A percentile compares a stretch with the other conserved stretches of the same genome.
phyloP scores from a whole-genome alignment of 1,284 basidiomycete genomes.

The Cystobasidium slooffiae region DNA sequence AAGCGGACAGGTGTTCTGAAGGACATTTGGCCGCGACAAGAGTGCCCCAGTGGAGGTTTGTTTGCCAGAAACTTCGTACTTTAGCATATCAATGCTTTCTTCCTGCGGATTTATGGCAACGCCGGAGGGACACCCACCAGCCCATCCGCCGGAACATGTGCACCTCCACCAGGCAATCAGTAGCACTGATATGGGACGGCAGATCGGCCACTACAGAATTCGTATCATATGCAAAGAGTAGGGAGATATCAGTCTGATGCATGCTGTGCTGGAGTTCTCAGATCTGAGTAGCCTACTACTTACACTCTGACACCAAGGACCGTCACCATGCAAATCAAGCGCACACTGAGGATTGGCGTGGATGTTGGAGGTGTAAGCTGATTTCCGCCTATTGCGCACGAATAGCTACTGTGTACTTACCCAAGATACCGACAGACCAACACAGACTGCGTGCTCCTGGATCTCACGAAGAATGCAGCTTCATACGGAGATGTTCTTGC shows the following conservation, averaged over 20 bases:
- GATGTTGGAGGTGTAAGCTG: slow-evolving; percentile 16
- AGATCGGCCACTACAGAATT: not conserved
- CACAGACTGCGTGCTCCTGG: slow-evolving; percentile 16
- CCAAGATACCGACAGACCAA: not conserved
- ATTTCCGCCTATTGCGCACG: not conserved
- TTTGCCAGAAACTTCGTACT: not conserved
- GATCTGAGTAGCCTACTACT: not conserved
- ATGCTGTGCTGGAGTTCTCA: not conserved
- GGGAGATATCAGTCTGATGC: not conserved
- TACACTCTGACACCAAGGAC: not conserved
- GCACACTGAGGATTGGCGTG: slow-evolving; percentile 10
- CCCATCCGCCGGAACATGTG: not conserved
- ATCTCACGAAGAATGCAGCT: slow-evolving; percentile 13
- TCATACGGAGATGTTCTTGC: slow-evolving; percentile 59
- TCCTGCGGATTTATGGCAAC: not conserved
- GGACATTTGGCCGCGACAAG: not conserved
- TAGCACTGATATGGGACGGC: not conserved
- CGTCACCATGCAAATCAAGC: not conserved
- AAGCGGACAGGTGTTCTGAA: not conserved
- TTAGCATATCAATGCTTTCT: not conserved
- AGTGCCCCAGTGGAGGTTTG: not conserved
- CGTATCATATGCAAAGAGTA: not conserved
- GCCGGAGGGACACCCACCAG: not conserved
- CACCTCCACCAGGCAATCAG: not conserved
- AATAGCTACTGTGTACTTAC: not conserved